Conservation (phyloP, 2,329 filamentous ascomycete species). For the Penicillium sp. region DNA sequence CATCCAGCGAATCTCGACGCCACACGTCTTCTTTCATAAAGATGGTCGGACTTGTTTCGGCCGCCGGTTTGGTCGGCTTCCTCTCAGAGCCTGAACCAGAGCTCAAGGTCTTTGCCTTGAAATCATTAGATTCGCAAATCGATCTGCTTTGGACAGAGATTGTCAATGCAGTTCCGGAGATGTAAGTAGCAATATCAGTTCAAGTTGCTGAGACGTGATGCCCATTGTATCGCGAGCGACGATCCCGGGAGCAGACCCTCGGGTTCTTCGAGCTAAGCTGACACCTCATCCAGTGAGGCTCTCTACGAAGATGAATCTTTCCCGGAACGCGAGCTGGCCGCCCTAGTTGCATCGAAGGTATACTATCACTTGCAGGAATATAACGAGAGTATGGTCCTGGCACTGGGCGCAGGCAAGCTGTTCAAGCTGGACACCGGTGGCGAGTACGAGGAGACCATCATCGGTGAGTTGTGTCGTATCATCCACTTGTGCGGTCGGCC, state of each 20-base stretch:
- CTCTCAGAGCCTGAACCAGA: conserved; percentile 92
- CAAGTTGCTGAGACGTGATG: neutral
- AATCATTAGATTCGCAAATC: conserved; percentile 94
- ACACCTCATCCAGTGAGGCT: conserved; percentile 68
- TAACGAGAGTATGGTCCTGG: conserved; percentile 99
- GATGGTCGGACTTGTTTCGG: conserved; percentile 94
- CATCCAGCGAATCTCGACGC: conserved; percentile 12
- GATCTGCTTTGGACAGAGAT: conserved; percentile 98
- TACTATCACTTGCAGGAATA: conserved; percentile 99
- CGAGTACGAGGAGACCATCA: conserved; percentile 98
- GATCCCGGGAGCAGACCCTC: conserved; percentile 4
- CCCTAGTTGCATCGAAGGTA: conserved; percentile 92
- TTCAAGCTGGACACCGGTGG: conserved; percentile 89
- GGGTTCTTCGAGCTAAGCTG: conserved; percentile 16
- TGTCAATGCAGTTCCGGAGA: conserved; percentile 85
- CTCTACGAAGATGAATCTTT: conserved; percentile 97
- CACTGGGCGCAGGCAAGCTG: conserved; percentile 87
- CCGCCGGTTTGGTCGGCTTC: conserved; percentile 92
- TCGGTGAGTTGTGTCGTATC: conserved; percentile 57
- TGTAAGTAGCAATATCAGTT: conserved; percentile 62
- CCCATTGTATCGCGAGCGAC: neutral
- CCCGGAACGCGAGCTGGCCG: conserved; percentile 89
- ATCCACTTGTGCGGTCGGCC: neutral
- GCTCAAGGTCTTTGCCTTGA: conserved; percentile 90
- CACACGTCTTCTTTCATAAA: conserved; percentile 30